Conservation (phyloP, 2,329 filamentous ascomycete species). For the Coniella lustricola region DNA sequence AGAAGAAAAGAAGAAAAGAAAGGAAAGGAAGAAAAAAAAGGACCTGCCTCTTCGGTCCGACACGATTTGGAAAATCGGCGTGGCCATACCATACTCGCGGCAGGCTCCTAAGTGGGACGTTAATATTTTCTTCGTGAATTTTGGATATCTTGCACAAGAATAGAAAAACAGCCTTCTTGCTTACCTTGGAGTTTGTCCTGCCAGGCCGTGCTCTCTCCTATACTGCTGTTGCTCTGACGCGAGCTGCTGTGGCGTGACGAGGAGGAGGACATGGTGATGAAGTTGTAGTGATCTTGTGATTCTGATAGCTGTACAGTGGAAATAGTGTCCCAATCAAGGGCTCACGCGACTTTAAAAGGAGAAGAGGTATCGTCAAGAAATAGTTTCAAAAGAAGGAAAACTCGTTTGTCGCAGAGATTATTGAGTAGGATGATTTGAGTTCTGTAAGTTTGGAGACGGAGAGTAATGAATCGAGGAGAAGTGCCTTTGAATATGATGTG, state of each 20-base stretch:
- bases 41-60: slow-evolving; percentile 29
- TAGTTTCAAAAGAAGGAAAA: no score
- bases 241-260: slow-evolving; percentile 15
- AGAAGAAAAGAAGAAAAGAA: neutral
- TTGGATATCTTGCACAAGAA: no score
- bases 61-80: slow-evolving; percentile 26
- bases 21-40: neutral
- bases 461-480: neutral
- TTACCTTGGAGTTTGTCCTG: slow-evolving; percentile 27
- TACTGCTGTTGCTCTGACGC: slow-evolving; percentile 16
- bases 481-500: neutral
- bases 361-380: no score
- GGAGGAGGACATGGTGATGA: slow-evolving; percentile 13
- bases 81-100: slow-evolving; percentile 22
- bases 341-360: no score
- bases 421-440: neutral
- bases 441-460: neutral
- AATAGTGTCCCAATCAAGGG: neutral
- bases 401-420: no score
- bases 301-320: neutral
- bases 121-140: neutral
- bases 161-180: neutral
- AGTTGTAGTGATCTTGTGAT: neutral
- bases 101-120: slow-evolving; percentile 24
- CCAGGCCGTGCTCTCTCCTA: slow-evolving; percentile 21